Base-by-base conservation (phyloP, 148 eudicot species). In the Spergularia bocconei region DNA sequence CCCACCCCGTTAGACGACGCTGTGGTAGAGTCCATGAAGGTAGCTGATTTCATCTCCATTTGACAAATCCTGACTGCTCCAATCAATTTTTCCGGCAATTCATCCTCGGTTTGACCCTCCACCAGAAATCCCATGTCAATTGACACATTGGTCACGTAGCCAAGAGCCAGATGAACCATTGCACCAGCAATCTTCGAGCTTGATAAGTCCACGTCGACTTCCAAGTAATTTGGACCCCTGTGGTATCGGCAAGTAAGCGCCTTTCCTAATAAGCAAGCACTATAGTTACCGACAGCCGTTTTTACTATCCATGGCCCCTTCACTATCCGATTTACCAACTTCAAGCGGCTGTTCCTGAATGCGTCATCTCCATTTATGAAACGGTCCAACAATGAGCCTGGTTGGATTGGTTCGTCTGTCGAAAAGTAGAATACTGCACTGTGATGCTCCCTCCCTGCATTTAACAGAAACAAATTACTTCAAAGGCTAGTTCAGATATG, bases 271-370 rank as follows among this genome's bases (percentile, higher is more conserved):
- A 95, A 67, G 41, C 98, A 95, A 2, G 93, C 96, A 15, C 96
- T 80, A 82, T 95, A 87, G 73, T 85, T 89, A 25, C 98, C 97
- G 11, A 90, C 98, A 14, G 98, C 84, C 4, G 87, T 71, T 74
- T 88, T 92, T 36, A 95, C 91, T 61, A 95, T 84, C 98, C 98
- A 95, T 13, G 97, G 98, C 0, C 98, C 98, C 54, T 89, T 91
- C 25, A 92, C 97, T 5, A 95, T 92, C 44, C 87, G 85, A 64
- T 84, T 90, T 83, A 92, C 96, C 7, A 95, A 80, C 89, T 95
- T 95, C 64, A 95, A 83, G 69, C 96, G 80, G 70, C 82, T 81
- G 79, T 87, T 92, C 21, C 98, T 77, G 79, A 85, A 92, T 0
- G 79, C 14, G 14, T 92, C 96, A 54, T 93, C 95, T 0, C 96